Evolutionary conservation across 805 yeast species (phyloP).

Genomic region (Saccharomycopsis schoenii): DNA sequence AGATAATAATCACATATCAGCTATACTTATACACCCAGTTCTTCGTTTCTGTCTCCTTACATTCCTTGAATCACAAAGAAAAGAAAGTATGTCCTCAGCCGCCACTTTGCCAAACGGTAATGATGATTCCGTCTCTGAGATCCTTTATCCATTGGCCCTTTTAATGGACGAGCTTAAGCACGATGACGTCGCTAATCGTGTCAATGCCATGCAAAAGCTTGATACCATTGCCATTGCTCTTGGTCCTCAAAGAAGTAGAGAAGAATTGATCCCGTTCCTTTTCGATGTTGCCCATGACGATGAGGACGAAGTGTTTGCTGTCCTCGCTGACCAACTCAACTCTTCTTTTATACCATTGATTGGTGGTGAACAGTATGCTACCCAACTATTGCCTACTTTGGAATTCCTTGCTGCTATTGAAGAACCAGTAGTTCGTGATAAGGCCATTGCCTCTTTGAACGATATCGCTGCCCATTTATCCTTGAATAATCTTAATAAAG

Average conservation of each 20-base stretch:
- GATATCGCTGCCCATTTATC: constrained; percentile 54
- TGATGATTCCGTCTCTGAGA: constrained; percentile 15
- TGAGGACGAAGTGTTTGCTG: constrained; percentile 95
- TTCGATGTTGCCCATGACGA: constrained; percentile 86
- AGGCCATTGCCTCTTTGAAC: constrained; percentile 81
- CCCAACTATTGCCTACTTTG: constrained; percentile 51
- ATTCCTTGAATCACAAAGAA: no score
- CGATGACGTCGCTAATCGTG: constrained; percentile 89
- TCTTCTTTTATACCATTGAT: constrained; percentile 81
- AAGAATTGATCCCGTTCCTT: constrained; percentile 82
- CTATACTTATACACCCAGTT: no score
- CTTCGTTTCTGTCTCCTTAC: no score
- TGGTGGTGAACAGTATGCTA: constrained; percentile 69
- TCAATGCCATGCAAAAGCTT: constrained; percentile 87
- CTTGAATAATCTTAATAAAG: constrained; percentile 50
- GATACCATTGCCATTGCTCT: constrained; percentile 92
- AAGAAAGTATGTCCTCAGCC: not conserved
- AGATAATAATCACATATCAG: no score
- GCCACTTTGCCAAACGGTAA: not conserved
- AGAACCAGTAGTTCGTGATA: constrained; percentile 93
- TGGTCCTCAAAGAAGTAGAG: constrained; percentile 87
- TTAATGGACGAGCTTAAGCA: constrained; percentile 95
- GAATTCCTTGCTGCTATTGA: constrained; percentile 85
- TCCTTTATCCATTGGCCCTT: constrained; percentile 83
- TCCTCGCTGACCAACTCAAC: constrained; percentile 72